Percentiles rank a stretch among this genome's conserved stretches.
These are phyloP conservation scores for Eucalyptus tenuipes DNA, from an alignment of 345 rosid genomes.

Conservation along the genomic window DNA sequence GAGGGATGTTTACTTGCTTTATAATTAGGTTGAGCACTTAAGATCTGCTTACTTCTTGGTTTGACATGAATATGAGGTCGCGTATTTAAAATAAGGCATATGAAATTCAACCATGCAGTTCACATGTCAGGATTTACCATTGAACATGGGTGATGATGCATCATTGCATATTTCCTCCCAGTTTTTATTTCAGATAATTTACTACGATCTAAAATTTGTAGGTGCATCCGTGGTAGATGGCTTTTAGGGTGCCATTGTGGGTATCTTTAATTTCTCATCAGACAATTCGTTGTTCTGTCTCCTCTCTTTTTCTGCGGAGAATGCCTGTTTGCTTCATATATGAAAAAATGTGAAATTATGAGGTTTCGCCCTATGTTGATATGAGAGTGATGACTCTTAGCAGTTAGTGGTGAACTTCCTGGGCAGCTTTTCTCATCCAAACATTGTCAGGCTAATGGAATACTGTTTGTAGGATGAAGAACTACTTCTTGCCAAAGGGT, in stretches of 20 bases:
- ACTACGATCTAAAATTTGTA: background rate
- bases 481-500: background rate
- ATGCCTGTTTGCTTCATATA: background rate
- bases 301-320: background rate
- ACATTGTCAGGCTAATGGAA: background rate
- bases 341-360: background rate
- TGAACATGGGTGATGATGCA: background rate
- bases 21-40: background rate
- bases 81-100: background rate
- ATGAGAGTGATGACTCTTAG: background rate
- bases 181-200: background rate
- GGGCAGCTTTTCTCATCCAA: background rate
- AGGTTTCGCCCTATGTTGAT: background rate
- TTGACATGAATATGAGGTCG: background rate
- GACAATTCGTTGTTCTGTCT: background rate
- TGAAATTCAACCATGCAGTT: background rate
- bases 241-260: background rate
- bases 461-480: background rate
- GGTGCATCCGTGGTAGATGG: background rate
- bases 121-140: background rate
- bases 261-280: background rate
- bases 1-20: background rate
- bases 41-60: background rate
- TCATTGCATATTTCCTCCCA: background rate
- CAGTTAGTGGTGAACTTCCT: constrained; percentile 1